Evolutionary conservation across 768 basidiomycete genomes (phyloP), one percentile per base, ranked within the genome.

Genomic region (Xerocomus potaroensis): DNA sequence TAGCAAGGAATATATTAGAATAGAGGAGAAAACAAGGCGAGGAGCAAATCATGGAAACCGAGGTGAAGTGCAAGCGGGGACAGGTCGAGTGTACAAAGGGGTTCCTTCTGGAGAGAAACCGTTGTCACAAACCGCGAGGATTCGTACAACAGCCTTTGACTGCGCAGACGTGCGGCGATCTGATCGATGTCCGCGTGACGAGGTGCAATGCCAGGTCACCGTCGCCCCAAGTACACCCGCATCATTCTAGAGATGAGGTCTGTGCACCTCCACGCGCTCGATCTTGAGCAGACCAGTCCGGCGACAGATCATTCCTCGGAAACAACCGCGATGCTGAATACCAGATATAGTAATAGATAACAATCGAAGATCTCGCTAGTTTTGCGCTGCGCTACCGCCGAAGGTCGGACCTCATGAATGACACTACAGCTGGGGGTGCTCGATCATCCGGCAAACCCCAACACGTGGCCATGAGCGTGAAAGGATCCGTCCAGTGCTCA

Each of bases 371-470:
- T 61, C 48, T 5, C 71, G 68, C 32, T 65, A 10, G 72, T 10
- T 16, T 57, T 55, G 43, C 63, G 66, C 52, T 80, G 72, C 50
- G 76, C 75, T 21, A 69, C 53, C 30, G 69, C 53, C 32, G 70
- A 70, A 1, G 80, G 81, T n/a, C 79, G 76, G 38, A 80, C 78
- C 41, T 79, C 71, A n/a, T 53, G 43, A 72, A 57, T 78, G 79
- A 39, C 75, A 81, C 9, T 73, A 67, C n/a, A 82, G 69, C 43
- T 76, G 74, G n/a, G 41, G 81, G 68, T 1, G 57, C 62, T 42
- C 62, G 60, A 26, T 73, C 55, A 40, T 33, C 42, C 18, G 49
- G 51, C 44, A 49, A 44, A 49, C 43, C 44, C 34, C 44, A 23
- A 4, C 57, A 60, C 39, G 57, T 60, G 52, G 31, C 47, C 11